Evolutionary conservation across 2,329 filamentous ascomycete species (phyloP), one percentile per base, ranked within the genome.

Genomic region (Graphilbum fragrans): DNA sequence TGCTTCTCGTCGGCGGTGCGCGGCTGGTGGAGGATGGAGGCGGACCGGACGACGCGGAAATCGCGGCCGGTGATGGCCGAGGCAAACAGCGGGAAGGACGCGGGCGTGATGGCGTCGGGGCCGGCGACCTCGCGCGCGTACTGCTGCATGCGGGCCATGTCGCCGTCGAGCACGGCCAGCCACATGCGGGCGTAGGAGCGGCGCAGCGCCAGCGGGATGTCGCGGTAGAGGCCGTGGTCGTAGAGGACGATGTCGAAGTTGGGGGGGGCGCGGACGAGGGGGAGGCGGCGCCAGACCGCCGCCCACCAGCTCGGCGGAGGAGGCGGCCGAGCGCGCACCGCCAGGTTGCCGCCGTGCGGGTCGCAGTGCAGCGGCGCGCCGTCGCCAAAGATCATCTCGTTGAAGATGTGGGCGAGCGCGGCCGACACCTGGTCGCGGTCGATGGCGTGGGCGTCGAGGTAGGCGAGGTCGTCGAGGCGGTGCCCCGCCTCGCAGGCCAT

Each of bases 161-260:
- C 86, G 1, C 83, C 82, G 51, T 96, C 86, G 40, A 98, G 82
- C 20, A 98, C 86, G 5, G 92, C 88, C 11, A 98, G 77, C 92
- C 92, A 98, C 58, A 98, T 82, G 61, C 95, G 94, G 40, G 92
- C 92, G 54, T 98, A 98, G 17, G 82, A 85, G 20, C 87, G 77
- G 40, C 87, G 80, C 22, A 95, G 63, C 2, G 76, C 64, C 43
- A 78, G 67, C 0, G 88, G 85, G 40, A 96, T 96, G 51, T 94
- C 86, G 44, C 93, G 83, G 62, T 98, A 98, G 3, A 98, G 71
- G 3, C 92, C 93, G 59, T 98, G 92, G 56, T 98, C 92, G 64
- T 98, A 98, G 3, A 98, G 72, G 42, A 98, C 82, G 41, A 98
- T 75, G 57, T 98, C 92, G 55, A 98, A 98, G 59, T 96, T 96